A percentile compares a stretch with the other conserved stretches of the same genome.
Conservation (phyloP, 2,329 filamentous ascomycete genomes). For the Metarhizium anisopliae region DNA sequence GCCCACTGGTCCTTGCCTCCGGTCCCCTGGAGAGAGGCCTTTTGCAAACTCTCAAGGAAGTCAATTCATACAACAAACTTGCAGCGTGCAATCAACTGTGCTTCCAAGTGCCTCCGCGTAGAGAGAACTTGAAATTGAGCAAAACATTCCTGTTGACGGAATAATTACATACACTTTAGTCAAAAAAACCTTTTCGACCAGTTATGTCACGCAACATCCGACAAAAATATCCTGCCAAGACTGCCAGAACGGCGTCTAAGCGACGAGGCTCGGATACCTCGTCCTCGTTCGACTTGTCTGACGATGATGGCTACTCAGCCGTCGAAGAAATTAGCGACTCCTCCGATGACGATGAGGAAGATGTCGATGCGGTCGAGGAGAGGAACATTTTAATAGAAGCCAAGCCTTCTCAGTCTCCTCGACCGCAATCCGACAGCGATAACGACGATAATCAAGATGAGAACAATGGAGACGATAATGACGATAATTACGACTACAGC, state of each 20-base stretch:
- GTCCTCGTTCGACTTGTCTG: slow-evolving; percentile 49
- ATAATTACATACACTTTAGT: background rate
- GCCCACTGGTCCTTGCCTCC: background rate
- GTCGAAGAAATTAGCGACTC: slow-evolving; percentile 74
- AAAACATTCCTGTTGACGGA: background rate
- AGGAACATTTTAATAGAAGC: slow-evolving; percentile 53
- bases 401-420: slow-evolving; percentile 37
- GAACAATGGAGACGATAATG: slow-evolving; percentile 29
- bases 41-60: too few species aligned
- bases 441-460: slow-evolving; percentile 16
- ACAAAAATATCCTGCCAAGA: slow-evolving; percentile 34
- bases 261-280: slow-evolving; percentile 44
- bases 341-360: slow-evolving; percentile 68
- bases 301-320: slow-evolving; percentile 67
- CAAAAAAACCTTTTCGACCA: background rate
- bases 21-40: too few species aligned
- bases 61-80: background rate
- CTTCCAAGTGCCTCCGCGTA: background rate
- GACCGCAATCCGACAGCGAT: slow-evolving; percentile 27
- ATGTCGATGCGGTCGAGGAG: slow-evolving; percentile 72
- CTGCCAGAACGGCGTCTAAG: slow-evolving; percentile 31
- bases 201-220: slow-evolving; percentile 46
- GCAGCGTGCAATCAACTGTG: background rate
- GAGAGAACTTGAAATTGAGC: background rate
- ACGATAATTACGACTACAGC: slow-evolving; percentile 29